These are phyloP conservation scores for Aspergillus puulaauensis DNA, from an alignment of 2,329 filamentous ascomycete species.

Conservation along the genomic window DNA sequence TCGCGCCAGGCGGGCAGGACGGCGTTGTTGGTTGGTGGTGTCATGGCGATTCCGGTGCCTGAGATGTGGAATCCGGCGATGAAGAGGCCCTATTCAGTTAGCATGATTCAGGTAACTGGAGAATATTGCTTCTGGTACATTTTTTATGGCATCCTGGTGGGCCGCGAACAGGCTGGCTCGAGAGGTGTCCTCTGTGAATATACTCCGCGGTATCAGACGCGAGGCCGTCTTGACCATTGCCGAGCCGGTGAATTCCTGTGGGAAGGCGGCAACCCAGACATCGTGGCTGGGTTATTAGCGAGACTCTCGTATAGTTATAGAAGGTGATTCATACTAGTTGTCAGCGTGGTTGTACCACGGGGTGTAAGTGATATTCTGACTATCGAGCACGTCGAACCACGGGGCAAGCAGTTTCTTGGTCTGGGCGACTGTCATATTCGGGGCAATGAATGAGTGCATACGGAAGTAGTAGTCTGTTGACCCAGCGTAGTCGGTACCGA, in stretches of 20 bases:
- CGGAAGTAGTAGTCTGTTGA: constrained; percentile 25
- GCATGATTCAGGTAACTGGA: no score
- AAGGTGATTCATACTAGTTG: constrained; percentile 19
- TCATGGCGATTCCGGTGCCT: constrained; percentile 19
- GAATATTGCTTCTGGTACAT: constrained; percentile 4
- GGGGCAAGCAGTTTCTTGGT: constrained; percentile 20
- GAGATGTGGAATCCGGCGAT: constrained; percentile 23
- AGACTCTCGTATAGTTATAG: no score
- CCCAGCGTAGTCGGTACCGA: constrained; percentile 18
- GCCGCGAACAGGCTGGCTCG: constrained; percentile 16
- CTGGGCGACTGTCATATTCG: constrained; percentile 21
- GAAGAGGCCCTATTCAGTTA: constrained; percentile 17
- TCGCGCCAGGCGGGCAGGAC: constrained; percentile 44
- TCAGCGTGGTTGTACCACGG: constrained; percentile 23
- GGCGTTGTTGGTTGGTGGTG: constrained; percentile 15
- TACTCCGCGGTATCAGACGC: constrained; percentile 20
- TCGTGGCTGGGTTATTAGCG: constrained; percentile 17
- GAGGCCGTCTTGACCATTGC: constrained; percentile 22
- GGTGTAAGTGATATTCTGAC: constrained; percentile 18
- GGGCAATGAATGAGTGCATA: constrained; percentile 24
- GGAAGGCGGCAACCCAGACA: constrained; percentile 19
- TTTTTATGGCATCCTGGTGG: constrained; percentile 17
- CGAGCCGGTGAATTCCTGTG: constrained; percentile 19
- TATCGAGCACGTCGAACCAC: constrained; percentile 20
- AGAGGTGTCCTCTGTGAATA: constrained; percentile 18